phyloP scores from a whole-genome alignment of 768 basidiomycete genomes.

The Pulveroboletus sp. region DNA sequence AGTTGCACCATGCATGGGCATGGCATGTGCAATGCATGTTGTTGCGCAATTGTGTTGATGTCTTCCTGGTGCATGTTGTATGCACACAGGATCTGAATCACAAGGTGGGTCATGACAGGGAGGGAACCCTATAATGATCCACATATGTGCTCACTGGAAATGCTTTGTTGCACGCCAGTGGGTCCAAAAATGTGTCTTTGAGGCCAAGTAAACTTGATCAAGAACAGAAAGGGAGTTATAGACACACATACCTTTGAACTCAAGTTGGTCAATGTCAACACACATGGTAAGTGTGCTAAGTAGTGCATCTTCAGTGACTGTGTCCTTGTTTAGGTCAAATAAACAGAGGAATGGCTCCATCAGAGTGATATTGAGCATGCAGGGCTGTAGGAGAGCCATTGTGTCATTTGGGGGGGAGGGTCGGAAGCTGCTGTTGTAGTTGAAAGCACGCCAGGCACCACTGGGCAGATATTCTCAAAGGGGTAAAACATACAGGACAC shows the following conservation, averaged over 20 bases:
- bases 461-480: too few species aligned
- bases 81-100: conserved; percentile 64
- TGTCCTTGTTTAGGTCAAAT: conserved; percentile 58
- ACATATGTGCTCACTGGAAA: conserved; percentile 83
- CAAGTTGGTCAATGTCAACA: conserved; percentile 58
- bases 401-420: too few species aligned
- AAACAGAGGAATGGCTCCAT: too few species aligned
- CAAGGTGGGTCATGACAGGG: conserved; percentile 81
- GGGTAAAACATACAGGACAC: too few species aligned
- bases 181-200: conserved; percentile 67
- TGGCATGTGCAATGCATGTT: conserved; percentile 26
- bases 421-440: too few species aligned
- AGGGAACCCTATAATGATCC: conserved; percentile 71
- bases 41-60: conserved; percentile 39
- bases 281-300: conserved; percentile 64
- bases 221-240: background rate
- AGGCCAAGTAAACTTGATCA: background rate
- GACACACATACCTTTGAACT: conserved; percentile 60
- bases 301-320: conserved; percentile 71
- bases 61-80: conserved; percentile 63
- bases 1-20: conserved; percentile 40
- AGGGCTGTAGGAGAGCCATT: too few species aligned
- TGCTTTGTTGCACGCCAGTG: conserved; percentile 67
- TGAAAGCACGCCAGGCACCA: too few species aligned
- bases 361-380: too few species aligned